These are phyloP conservation scores for Pestalotiopsis sp. DNA, from an alignment of 2,329 filamentous ascomycete genomes.

Conservation along the genomic window DNA sequence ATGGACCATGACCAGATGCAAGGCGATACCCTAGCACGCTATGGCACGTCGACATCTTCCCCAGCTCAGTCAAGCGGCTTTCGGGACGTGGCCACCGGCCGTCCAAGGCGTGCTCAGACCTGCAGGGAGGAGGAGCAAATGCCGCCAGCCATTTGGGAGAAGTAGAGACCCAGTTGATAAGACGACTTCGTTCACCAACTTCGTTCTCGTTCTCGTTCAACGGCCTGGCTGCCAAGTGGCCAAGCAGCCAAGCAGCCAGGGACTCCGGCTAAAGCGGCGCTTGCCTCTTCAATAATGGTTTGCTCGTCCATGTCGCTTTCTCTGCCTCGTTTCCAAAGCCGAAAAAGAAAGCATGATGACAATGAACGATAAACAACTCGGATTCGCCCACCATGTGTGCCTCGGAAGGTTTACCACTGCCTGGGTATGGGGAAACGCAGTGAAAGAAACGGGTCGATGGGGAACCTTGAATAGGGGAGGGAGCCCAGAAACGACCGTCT, in stretches of 20 bases:
- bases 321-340: background rate
- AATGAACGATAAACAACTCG: no score
- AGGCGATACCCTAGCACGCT: background rate
- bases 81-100: background rate
- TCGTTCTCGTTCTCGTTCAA: background rate
- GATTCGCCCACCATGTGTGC: background rate
- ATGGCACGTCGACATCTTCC: background rate
- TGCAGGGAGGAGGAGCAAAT: background rate
- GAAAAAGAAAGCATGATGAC: background rate
- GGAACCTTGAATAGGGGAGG: background rate
- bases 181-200: background rate
- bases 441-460: background rate
- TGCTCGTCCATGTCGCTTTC: background rate
- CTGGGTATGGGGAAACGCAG: background rate
- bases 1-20: background rate
- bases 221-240: background rate
- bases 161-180: constrained; percentile 1
- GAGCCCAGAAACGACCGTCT: background rate
- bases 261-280: background rate
- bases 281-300: background rate
- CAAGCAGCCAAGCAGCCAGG: background rate
- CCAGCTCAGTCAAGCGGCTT: constrained; percentile 1
- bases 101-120: background rate
- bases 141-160: background rate
- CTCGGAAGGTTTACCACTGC: background rate